Evolutionary conservation across 768 basidiomycete species (phyloP).

Genomic region (Lentinula edodes): DNA sequence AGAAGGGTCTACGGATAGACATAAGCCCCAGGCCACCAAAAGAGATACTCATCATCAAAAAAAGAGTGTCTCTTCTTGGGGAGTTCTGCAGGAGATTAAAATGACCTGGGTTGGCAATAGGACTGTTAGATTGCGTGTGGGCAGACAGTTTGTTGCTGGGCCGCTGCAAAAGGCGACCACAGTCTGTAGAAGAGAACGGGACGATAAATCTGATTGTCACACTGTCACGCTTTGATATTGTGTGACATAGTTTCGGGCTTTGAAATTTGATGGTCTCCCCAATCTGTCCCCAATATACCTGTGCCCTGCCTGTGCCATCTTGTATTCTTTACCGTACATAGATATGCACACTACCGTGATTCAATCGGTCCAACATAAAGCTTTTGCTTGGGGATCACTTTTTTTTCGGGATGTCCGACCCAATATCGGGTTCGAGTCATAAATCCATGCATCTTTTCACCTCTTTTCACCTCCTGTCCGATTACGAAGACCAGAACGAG

Average conservation of each 20-base stretch:
- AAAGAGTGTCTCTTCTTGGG: constrained; percentile 40
- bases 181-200: constrained; percentile 7
- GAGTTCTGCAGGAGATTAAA: constrained; percentile 24
- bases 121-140: constrained; percentile 21
- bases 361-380: not conserved
- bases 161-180: constrained; percentile 18
- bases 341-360: not conserved
- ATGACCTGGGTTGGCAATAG: constrained; percentile 29
- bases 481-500: not conserved
- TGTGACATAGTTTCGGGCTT: not conserved
- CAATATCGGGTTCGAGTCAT: not conserved
- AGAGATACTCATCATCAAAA: constrained; percentile 62
- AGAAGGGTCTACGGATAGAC: constrained; percentile 50
- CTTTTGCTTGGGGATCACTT: not conserved
- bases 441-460: not conserved
- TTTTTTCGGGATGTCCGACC: not conserved
- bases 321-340: not conserved
- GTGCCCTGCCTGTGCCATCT: not conserved
- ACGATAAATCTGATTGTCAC: not conserved
- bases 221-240: not conserved
- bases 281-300: not conserved
- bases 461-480: not conserved
- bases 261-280: not conserved
- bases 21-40: constrained; percentile 57
- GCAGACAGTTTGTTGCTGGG: constrained; percentile 39